These are phyloP conservation scores for Cenococcum geophilum DNA, from an alignment of 495 filamentous ascomycete species.

Conservation along the genomic window DNA sequence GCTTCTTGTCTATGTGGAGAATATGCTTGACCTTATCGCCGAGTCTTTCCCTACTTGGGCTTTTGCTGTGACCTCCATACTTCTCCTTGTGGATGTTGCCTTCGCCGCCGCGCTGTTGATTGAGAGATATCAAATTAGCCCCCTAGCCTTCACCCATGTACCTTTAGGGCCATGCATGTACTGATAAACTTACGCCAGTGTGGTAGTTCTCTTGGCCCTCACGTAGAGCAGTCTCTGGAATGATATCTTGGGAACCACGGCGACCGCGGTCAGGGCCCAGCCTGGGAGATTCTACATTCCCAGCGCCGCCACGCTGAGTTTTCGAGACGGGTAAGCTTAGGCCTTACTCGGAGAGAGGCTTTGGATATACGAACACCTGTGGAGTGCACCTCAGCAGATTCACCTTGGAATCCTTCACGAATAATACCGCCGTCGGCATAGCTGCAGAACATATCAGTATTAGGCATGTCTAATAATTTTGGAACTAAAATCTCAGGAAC, in stretches of 20 bases:
- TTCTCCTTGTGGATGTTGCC: conserved; percentile 40
- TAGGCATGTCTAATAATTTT: not conserved
- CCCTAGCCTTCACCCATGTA: not conserved
- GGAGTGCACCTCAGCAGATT: conserved; percentile 23
- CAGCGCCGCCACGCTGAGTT: conserved; percentile 34
- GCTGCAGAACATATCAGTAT: conserved; percentile 8
- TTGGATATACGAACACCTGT: conserved; percentile 22
- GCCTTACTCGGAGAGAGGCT: not conserved
- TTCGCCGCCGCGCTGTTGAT: conserved; percentile 33
- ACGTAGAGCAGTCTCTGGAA: conserved; percentile 37
- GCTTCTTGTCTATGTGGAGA: conserved; percentile 28
- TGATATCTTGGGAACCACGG: conserved; percentile 26
- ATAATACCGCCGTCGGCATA: conserved; percentile 38
- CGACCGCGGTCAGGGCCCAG: conserved; percentile 11
- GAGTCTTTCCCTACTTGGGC: conserved; percentile 25
- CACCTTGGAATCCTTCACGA: conserved; percentile 36
- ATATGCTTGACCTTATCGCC: conserved; percentile 38
- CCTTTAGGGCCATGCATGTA: not conserved
- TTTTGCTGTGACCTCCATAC: conserved; percentile 37
- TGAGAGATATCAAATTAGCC: conserved; percentile 11
- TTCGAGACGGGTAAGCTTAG: conserved; percentile 6
- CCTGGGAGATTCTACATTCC: conserved; percentile 32
- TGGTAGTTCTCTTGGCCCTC: conserved; percentile 39
- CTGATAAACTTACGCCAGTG: conserved; percentile 34
- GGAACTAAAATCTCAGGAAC: not conserved